phyloP scores from a whole-genome alignment of 345 rosid species.

The Noccaea caerulescens region DNA sequence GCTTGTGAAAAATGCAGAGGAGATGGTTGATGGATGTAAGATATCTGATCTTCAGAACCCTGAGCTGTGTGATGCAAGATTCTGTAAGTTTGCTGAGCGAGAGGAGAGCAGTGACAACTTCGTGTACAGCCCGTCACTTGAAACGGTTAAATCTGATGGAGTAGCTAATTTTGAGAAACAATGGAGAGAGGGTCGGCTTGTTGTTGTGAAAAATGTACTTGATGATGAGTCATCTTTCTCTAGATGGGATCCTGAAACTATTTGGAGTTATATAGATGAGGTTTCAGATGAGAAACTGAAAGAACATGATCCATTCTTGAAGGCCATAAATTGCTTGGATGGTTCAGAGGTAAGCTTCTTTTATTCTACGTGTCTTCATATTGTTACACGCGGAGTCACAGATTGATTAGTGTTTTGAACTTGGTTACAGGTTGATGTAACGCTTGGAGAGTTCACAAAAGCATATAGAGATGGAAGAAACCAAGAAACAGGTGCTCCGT shows the following conservation, averaged over 20 bases:
- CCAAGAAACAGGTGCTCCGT: slow-evolving; percentile 54
- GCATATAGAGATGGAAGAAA: slow-evolving; percentile 70
- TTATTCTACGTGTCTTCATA: slow-evolving; percentile 31
- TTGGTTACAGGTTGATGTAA: slow-evolving; percentile 71
- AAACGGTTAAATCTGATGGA: slow-evolving; percentile 60
- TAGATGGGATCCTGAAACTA: slow-evolving; percentile 81
- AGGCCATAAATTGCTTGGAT: slow-evolving; percentile 75
- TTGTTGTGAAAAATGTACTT: slow-evolving; percentile 68
- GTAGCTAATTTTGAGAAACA: slow-evolving; percentile 70
- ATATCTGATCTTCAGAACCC: slow-evolving; percentile 48
- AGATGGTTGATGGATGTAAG: slow-evolving; percentile 88
- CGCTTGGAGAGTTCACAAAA: slow-evolving; percentile 66
- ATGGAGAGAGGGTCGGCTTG: slow-evolving; percentile 78
- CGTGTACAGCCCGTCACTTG: slow-evolving; percentile 66
- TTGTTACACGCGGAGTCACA: slow-evolving; percentile 30
- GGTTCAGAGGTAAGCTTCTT: slow-evolving; percentile 68
- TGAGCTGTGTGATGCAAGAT: slow-evolving; percentile 47
- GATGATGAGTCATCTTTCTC: slow-evolving; percentile 66
- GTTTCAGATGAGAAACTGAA: slow-evolving; percentile 68
- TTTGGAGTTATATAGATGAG: slow-evolving; percentile 79
- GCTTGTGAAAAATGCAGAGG: slow-evolving; percentile 92
- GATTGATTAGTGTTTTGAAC: slow-evolving; percentile 32
- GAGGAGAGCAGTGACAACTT: slow-evolving; percentile 63
- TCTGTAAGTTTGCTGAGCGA: slow-evolving; percentile 57
- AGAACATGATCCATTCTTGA: slow-evolving; percentile 66